Evolutionary conservation across 1,284 basidiomycete species (phyloP), one percentile per base, ranked within the genome.

Genomic region (Apiotrichum veenhuisii): DNA sequence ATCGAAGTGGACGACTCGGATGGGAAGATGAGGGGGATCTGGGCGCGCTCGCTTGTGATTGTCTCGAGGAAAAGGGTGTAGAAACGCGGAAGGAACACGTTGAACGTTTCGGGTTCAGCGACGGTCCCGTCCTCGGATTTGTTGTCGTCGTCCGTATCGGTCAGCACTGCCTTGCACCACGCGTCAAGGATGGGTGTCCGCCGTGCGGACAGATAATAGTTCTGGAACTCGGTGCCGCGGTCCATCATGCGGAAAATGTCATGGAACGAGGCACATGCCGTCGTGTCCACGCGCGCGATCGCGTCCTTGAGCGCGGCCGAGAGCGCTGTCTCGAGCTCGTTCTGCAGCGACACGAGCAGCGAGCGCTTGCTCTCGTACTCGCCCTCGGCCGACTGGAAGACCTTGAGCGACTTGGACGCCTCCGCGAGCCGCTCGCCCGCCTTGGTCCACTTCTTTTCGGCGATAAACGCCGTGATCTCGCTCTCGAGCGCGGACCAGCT

Each of bases 401-500:
- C 87, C 33, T 87, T 83, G 83, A 97, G 88, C 61, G 87, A 88
- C 69, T 85, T 85, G 63, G 81, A 85, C 2, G 94, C 93, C 67
- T 95, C 92, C 0, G 86, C 87, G 12, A 98, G 78, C 57, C 94
- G 81, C 64, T 89, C 87, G 20, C 91, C 93, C 0, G 94, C 94
- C 69, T 91, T 91, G 45, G 82, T 84, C 53, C 73, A 74, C 65
- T 84, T 83, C 62, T 89, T 59, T 23, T 77, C 88, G n/a, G 82
- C 78, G 38, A 97, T 81, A 20, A 93, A 82, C 0, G 86, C 81
- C 0, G 87, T 88, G 44, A 96, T 88, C 75, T 98, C 94, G 47
- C 87, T 82, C 74, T 97, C 94, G 40, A 98, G 82, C 0, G 89
- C 89, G 50, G 87, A 89, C 94, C 94, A 97, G 61, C 87, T 89